Conservation (phyloP, 2,329 filamentous ascomycete genomes). For the Neocucurbitaria cava region DNA sequence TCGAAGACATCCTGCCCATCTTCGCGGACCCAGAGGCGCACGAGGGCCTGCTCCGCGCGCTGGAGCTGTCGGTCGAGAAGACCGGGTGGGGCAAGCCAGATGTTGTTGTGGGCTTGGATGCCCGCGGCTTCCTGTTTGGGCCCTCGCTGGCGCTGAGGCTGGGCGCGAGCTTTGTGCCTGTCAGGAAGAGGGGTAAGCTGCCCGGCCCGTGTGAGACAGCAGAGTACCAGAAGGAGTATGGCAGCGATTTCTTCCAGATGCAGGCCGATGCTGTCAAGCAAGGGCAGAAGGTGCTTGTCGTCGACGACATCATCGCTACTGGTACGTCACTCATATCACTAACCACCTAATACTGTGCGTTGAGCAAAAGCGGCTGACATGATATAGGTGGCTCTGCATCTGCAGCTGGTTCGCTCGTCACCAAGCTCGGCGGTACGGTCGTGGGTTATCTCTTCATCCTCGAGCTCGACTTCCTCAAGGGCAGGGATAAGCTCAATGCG, state of each 20-base stretch:
- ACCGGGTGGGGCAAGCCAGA: constrained; percentile 68
- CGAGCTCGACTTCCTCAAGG: constrained; percentile 92
- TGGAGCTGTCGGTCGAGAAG: constrained; percentile 80
- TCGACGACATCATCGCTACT: constrained; percentile 98
- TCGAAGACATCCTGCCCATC: constrained; percentile 97
- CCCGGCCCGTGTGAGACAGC: constrained; percentile 88
- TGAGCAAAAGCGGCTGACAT: constrained; percentile 9
- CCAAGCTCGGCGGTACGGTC: constrained; percentile 83
- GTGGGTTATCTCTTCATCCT: constrained; percentile 94
- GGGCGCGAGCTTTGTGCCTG: constrained; percentile 86
- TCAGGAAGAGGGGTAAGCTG: constrained; percentile 94
- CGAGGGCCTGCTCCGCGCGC: constrained; percentile 77
- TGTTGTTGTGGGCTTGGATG: constrained; percentile 91
- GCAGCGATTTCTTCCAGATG: constrained; percentile 94
- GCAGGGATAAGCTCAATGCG: constrained; percentile 84
- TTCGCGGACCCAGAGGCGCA: constrained; percentile 82
- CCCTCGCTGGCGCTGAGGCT: constrained; percentile 84
- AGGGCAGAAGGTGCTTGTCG: constrained; percentile 88
- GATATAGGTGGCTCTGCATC: constrained; percentile 82
- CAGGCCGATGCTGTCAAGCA: constrained; percentile 83
- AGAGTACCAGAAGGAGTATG: constrained; percentile 94
- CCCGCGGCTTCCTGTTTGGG: constrained; percentile 93
- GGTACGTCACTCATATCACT: constrained; percentile 71
- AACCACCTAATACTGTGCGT: neutral
- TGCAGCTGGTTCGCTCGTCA: constrained; percentile 85